Conservation (phyloP, 306 rosid species). For the Acmispon strigosus region DNA sequence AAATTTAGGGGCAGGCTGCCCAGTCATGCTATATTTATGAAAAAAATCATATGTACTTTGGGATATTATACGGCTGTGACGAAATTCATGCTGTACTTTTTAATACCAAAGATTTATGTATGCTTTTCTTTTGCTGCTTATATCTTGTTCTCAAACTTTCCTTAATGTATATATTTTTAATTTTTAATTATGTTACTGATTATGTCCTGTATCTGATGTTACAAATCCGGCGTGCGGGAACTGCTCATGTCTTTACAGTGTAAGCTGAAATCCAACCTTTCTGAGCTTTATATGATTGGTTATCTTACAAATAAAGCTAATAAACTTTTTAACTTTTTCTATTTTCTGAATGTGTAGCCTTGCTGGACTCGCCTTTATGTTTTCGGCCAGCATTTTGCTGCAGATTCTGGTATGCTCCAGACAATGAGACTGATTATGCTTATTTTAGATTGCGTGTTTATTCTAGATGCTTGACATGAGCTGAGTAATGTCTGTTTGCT, state of each 20-base stretch:
- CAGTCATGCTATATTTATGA: not conserved
- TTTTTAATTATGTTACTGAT: slow-evolving; percentile 19
- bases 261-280: slow-evolving; percentile 43
- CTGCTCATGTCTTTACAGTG: slow-evolving; percentile 55
- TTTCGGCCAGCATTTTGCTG: slow-evolving; percentile 92
- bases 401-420: slow-evolving; percentile 75
- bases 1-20: not conserved
- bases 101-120: not conserved
- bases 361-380: slow-evolving; percentile 99
- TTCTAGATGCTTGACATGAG: slow-evolving; percentile 6
- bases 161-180: not conserved
- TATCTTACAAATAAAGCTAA: slow-evolving; percentile 18
- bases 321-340: slow-evolving; percentile 1
- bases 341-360: slow-evolving; percentile 50
- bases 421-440: slow-evolving; percentile 12
- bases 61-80: not conserved
- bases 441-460: not conserved
- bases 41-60: not conserved
- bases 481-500: slow-evolving; percentile 1
- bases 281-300: not conserved
- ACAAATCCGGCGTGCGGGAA: slow-evolving; percentile 22
- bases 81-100: not conserved
- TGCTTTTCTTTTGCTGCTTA: not conserved
- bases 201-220: slow-evolving; percentile 20
- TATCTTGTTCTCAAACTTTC: not conserved